These are phyloP conservation scores for Teratosphaeria epicoccoides DNA, from an alignment of 2,329 filamentous ascomycete species.

Conservation along the genomic window DNA sequence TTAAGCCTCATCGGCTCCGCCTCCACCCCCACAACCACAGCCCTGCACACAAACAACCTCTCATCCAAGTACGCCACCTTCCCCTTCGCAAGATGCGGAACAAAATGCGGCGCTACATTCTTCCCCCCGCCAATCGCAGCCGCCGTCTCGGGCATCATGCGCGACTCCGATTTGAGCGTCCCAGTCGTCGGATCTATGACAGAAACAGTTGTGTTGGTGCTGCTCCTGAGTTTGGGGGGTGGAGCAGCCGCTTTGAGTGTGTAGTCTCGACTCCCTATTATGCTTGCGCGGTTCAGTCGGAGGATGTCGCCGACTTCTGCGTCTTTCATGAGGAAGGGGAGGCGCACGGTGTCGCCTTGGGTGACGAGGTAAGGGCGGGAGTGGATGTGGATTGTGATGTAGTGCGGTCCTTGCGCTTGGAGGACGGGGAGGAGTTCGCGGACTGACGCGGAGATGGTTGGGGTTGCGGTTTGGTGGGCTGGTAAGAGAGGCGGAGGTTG, in stretches of 20 bases:
- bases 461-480: constrained; percentile 18
- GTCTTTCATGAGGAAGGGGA: constrained; percentile 40
- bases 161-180: constrained; percentile 13
- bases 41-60: constrained; percentile 71
- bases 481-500: constrained; percentile 9
- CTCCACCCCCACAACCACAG: constrained; percentile 75
- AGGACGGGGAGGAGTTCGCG: constrained; percentile 58
- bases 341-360: constrained; percentile 37
- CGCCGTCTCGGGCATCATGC: constrained; percentile 17
- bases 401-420: constrained; percentile 61
- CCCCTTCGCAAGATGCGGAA: constrained; percentile 30
- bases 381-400: constrained; percentile 71
- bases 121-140: constrained; percentile 11
- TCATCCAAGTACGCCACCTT: constrained; percentile 59
- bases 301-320: constrained; percentile 67
- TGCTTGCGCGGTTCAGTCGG: constrained; percentile 72
- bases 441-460: constrained; percentile 45
- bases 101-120: constrained; percentile 23
- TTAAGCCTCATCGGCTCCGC: constrained; percentile 49
- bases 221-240: constrained; percentile 21
- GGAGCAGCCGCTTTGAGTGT: constrained; percentile 67
- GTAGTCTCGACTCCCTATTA: constrained; percentile 79
- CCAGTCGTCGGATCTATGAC: constrained; percentile 21
- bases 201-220: constrained; percentile 12
- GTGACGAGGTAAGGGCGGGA: constrained; percentile 71